Evolutionary conservation across 2,329 filamentous ascomycete genomes (phyloP).

Genomic region (Gnomoniopsis sp.): DNA sequence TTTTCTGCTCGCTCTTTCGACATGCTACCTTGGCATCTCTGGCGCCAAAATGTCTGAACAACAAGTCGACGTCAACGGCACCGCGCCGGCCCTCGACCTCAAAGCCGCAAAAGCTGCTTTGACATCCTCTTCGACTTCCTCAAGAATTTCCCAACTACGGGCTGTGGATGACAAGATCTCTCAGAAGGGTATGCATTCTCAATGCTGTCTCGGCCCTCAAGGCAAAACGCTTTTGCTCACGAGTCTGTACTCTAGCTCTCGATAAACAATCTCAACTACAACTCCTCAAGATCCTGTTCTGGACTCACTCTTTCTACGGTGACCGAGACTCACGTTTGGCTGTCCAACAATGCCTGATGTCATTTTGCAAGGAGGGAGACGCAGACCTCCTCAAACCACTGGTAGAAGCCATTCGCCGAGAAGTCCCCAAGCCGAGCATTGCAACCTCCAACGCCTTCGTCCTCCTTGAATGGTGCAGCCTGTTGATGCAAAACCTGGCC

Average conservation of each 20-base stretch:
- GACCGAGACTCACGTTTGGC: conserved; percentile 82
- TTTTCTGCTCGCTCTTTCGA: conserved; percentile 21
- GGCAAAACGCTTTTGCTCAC: conserved; percentile 8
- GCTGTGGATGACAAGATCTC: conserved; percentile 54
- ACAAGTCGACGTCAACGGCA: conserved; percentile 39
- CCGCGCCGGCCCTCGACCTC: conserved; percentile 45
- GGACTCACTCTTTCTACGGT: conserved; percentile 81
- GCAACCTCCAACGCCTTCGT: conserved; percentile 82
- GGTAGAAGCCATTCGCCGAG: conserved; percentile 63
- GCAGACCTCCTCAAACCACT: conserved; percentile 61
- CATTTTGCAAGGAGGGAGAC: conserved; percentile 55
- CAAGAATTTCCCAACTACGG: conserved; percentile 53
- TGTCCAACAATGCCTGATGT: conserved; percentile 74
- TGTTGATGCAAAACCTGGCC: conserved; percentile 70
- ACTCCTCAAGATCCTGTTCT: conserved; percentile 73
- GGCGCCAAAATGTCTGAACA: conserved; percentile 45
- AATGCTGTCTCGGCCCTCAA: not conserved
- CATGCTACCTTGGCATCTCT: conserved; percentile 31
- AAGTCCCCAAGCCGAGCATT: conserved; percentile 73
- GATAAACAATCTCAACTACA: conserved; percentile 46
- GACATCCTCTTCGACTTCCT: conserved; percentile 59
- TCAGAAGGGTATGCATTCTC: conserved; percentile 45
- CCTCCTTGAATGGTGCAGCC: conserved; percentile 82
- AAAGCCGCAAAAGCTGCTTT: conserved; percentile 47
- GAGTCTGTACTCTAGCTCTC: conserved; percentile 35